Percentiles rank a stretch among this genome's conserved stretches.
Conservation (phyloP, 2,329 filamentous ascomycete genomes). For the Aspergillus novofumigatus region DNA sequence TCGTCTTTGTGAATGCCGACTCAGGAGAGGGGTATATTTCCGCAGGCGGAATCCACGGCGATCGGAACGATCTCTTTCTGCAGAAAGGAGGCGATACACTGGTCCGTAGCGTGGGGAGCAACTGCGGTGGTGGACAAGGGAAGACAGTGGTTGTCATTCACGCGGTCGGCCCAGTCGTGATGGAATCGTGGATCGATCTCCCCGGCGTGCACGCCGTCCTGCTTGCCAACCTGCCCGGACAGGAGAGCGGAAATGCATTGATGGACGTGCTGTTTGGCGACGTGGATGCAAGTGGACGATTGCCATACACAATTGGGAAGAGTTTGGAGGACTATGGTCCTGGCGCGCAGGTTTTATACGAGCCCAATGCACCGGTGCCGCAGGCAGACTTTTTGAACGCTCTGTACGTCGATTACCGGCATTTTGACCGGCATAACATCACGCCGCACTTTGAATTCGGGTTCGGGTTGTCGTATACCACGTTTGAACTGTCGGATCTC, state of each 20-base stretch:
- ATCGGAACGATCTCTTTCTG: slow-evolving; percentile 70
- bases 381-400: slow-evolving; percentile 83
- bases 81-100: slow-evolving; percentile 76
- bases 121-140: slow-evolving; percentile 56
- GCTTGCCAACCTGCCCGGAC: slow-evolving; percentile 78
- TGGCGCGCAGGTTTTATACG: slow-evolving; percentile 64
- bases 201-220: slow-evolving; percentile 74
- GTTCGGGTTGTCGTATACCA: slow-evolving; percentile 77
- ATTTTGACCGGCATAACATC: slow-evolving; percentile 74
- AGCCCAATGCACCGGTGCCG: slow-evolving; percentile 64
- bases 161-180: slow-evolving; percentile 73
- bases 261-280: slow-evolving; percentile 75
- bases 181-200: slow-evolving; percentile 76
- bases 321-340: slow-evolving; percentile 71
- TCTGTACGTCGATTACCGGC: slow-evolving; percentile 82
- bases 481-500: slow-evolving; percentile 59
- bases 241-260: slow-evolving; percentile 80
- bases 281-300: slow-evolving; percentile 71
- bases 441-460: slow-evolving; percentile 81
- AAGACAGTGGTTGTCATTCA: slow-evolving; percentile 81
- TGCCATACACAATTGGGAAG: slow-evolving; percentile 84
- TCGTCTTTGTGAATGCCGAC: slow-evolving; percentile 83
- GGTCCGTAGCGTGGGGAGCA: slow-evolving; percentile 64
- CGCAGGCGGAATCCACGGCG: slow-evolving; percentile 65
- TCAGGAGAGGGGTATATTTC: slow-evolving; percentile 72